Percentiles rank a stretch among this genome's conserved stretches.
These are phyloP conservation scores for Mycena metata DNA, from an alignment of 768 basidiomycete genomes.

Conservation along the genomic window DNA sequence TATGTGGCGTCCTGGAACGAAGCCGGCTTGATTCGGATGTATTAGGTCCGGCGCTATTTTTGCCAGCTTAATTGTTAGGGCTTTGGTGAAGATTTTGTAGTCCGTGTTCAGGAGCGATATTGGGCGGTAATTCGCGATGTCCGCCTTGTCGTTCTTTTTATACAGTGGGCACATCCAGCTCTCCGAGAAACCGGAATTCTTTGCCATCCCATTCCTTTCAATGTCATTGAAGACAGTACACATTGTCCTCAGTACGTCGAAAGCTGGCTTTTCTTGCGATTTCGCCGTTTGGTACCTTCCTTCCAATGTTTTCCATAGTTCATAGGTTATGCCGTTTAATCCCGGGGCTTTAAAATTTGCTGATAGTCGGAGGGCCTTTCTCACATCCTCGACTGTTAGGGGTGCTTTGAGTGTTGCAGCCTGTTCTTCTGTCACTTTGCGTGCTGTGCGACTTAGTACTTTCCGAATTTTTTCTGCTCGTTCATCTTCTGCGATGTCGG, in stretches of 20 bases:
- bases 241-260: not conserved
- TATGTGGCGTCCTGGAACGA: too few relatives aligned
- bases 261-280: not conserved
- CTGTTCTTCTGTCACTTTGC: not conserved
- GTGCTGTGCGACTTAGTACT: not conserved
- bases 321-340: not conserved
- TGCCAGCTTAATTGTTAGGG: slow-evolving; percentile 18
- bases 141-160: too few relatives aligned
- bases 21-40: not conserved
- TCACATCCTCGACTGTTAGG: not conserved
- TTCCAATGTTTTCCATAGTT: not conserved
- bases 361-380: not conserved
- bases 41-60: not conserved
- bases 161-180: too few relatives aligned
- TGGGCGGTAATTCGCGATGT: too few relatives aligned
- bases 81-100: slow-evolving; percentile 23
- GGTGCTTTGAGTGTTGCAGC: not conserved
- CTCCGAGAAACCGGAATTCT: not conserved
- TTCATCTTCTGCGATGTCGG: too few relatives aligned
- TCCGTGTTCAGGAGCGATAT: slow-evolving; percentile 29
- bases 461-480: not conserved
- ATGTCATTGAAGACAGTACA: not conserved
- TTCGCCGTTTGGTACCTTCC: not conserved
- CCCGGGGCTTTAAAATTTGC: not conserved
- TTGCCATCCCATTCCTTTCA: slow-evolving; percentile 1